Evolutionary conservation across 768 basidiomycete species (phyloP).

Genomic region (Mycena polygramma): DNA sequence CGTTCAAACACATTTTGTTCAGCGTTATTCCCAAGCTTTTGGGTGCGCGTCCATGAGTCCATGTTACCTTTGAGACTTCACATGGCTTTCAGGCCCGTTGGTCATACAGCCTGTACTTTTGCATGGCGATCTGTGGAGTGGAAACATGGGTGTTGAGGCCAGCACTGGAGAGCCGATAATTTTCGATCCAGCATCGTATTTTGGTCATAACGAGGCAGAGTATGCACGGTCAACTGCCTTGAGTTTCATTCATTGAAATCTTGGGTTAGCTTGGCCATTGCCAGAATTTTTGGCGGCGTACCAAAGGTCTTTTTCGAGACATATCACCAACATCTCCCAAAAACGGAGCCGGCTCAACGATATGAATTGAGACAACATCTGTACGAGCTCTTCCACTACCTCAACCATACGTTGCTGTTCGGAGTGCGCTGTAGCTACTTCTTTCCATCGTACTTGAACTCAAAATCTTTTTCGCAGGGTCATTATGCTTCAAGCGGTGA

Average conservation of each 20-base stretch:
- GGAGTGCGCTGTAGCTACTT: slow-evolving; percentile 59
- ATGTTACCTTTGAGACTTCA: neutral
- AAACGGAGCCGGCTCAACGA: slow-evolving; percentile 73
- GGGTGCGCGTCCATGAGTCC: slow-evolving; percentile 42
- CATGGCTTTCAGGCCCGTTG: slow-evolving; percentile 54
- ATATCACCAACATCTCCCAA: slow-evolving; percentile 75
- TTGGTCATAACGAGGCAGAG: slow-evolving; percentile 88
- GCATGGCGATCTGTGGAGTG: slow-evolving; percentile 89
- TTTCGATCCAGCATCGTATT: slow-evolving; percentile 85
- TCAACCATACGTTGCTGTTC: slow-evolving; percentile 86
- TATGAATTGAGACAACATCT: slow-evolving; percentile 74
- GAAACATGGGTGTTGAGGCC: slow-evolving; percentile 75
- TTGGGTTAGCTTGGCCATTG: slow-evolving; percentile 72
- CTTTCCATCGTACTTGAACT: too few relatives aligned
- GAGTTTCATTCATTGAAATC: slow-evolving; percentile 1
- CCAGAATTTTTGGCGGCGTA: slow-evolving; percentile 86
- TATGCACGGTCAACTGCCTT: slow-evolving; percentile 49
- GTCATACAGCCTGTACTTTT: slow-evolving; percentile 75
- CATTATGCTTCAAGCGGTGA: slow-evolving; percentile 69
- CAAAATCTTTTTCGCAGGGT: slow-evolving; percentile 49
- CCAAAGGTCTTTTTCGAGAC: slow-evolving; percentile 71
- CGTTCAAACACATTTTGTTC: slow-evolving; percentile 8
- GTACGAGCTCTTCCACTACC: slow-evolving; percentile 86
- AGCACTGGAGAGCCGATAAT: slow-evolving; percentile 71
- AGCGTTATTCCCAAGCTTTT: slow-evolving; percentile 85